Percentiles rank a stretch among this genome's conserved stretches.
Evolutionary conservation across 306 rosid genomes (phyloP).

Genomic region (Rubus idaeus): DNA sequence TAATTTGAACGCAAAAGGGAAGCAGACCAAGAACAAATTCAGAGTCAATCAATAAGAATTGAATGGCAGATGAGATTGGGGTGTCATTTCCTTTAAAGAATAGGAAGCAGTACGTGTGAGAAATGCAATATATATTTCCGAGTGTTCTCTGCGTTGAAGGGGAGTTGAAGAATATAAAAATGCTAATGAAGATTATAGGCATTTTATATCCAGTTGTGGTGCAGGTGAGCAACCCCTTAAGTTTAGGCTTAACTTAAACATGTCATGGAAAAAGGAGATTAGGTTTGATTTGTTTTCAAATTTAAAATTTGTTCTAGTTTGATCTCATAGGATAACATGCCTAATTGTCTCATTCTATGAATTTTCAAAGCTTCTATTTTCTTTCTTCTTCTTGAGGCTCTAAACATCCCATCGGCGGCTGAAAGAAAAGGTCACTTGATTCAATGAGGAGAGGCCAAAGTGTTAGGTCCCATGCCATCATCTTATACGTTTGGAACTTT

Average conservation of each 20-base stretch:
- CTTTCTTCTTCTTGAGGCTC: not conserved
- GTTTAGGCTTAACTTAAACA: not conserved
- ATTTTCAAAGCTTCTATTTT: conserved; percentile 1
- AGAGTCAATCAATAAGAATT: conserved; percentile 9
- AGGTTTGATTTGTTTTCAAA: not conserved
- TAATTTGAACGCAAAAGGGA: not conserved
- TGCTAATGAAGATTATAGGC: not conserved
- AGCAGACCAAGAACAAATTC: not conserved
- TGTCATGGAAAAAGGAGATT: not conserved
- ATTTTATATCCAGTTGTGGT: conserved; percentile 14
- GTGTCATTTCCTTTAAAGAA: conserved; percentile 4
- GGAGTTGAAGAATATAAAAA: conserved; percentile 1
- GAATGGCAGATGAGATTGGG: conserved; percentile 6
- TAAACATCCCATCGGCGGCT: not conserved
- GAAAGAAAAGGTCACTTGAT: not conserved
- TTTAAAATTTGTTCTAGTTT: not conserved
- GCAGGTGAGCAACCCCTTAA: conserved; percentile 27
- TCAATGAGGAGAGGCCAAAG: not conserved
- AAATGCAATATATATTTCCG: not conserved
- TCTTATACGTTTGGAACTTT: no score
- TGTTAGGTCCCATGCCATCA: not conserved
- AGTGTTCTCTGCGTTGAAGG: conserved; percentile 13
- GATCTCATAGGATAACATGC: not conserved
- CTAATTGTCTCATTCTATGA: conserved; percentile 1
- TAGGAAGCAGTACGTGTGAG: not conserved